Evolutionary conservation across 768 basidiomycete genomes (phyloP).

Genomic region (Omphalotus guepiniiformis): DNA sequence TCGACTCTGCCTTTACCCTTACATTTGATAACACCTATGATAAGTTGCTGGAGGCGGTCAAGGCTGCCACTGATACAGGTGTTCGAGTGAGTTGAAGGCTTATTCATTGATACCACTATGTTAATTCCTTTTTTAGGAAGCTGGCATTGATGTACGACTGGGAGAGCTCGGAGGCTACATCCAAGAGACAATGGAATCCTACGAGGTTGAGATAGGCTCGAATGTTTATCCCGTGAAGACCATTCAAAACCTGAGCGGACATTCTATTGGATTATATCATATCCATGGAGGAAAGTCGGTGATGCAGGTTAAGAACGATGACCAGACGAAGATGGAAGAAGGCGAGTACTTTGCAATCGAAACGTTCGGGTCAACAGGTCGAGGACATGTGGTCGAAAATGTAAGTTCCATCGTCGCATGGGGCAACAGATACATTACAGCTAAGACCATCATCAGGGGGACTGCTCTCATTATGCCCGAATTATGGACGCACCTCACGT

Average conservation of each 20-base stretch:
- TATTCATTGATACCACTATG: slow-evolving; percentile 1
- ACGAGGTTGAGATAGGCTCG: slow-evolving; percentile 91
- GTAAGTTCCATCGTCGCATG: slow-evolving; percentile 33
- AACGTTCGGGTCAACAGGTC: slow-evolving; percentile 97
- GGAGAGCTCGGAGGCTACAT: slow-evolving; percentile 90
- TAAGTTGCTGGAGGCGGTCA: slow-evolving; percentile 83
- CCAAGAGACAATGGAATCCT: slow-evolving; percentile 98
- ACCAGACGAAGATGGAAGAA: slow-evolving; percentile 97
- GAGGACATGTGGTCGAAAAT: slow-evolving; percentile 80
- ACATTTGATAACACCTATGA: slow-evolving; percentile 88
- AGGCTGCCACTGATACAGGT: slow-evolving; percentile 92
- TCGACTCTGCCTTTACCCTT: slow-evolving; percentile 95
- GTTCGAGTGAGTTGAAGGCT: slow-evolving; percentile 51
- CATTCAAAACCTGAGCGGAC: slow-evolving; percentile 91
- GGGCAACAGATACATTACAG: background rate
- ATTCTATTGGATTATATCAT: slow-evolving; percentile 84
- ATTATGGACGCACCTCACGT: slow-evolving; percentile 65
- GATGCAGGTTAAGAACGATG: slow-evolving; percentile 82
- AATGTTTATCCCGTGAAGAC: slow-evolving; percentile 87
- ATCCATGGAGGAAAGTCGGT: slow-evolving; percentile 96
- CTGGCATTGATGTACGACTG: slow-evolving; percentile 92
- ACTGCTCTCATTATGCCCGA: slow-evolving; percentile 90
- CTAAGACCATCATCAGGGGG: slow-evolving; percentile 51
- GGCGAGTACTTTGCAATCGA: slow-evolving; percentile 99
- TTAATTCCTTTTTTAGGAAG: slow-evolving; percentile 53